Conservation (phyloP, 2,329 filamentous ascomycete species). For the Aspergillus sclerotialis region DNA sequence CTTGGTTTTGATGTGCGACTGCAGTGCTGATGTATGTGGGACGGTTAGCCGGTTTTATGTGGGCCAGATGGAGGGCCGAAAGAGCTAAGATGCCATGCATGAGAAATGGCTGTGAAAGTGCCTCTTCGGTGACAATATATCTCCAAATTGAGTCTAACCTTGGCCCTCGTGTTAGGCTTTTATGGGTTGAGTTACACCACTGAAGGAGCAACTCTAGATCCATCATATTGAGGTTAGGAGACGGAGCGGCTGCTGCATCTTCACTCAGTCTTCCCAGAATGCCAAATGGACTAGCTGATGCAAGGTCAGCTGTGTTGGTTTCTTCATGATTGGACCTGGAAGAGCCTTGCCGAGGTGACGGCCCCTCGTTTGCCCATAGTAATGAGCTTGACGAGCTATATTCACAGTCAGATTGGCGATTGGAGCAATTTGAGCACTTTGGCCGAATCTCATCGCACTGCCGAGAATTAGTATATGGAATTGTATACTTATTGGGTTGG, state of each 20-base stretch:
- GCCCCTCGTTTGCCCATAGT: slow-evolving; percentile 25
- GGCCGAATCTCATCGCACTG: slow-evolving; percentile 28
- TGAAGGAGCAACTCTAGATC: slow-evolving; percentile 39
- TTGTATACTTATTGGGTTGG: background rate
- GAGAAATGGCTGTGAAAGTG: slow-evolving; percentile 25
- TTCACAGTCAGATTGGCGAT: slow-evolving; percentile 25
- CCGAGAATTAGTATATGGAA: background rate
- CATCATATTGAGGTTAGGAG: slow-evolving; percentile 33
- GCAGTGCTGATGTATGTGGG: slow-evolving; percentile 28
- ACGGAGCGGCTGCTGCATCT: slow-evolving; percentile 5
- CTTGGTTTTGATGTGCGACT: slow-evolving; percentile 28
- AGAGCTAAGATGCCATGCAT: slow-evolving; percentile 32
- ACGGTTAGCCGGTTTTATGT: slow-evolving; percentile 16
- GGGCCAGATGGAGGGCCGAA: slow-evolving; percentile 27
- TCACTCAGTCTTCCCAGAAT: slow-evolving; percentile 16
- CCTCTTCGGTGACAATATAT: slow-evolving; percentile 24
- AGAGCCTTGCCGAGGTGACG: slow-evolving; percentile 8
- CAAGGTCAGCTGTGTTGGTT: slow-evolving; percentile 7
- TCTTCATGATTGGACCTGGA: slow-evolving; percentile 14
- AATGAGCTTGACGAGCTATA: slow-evolving; percentile 24
- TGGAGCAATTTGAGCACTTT: slow-evolving; percentile 25
- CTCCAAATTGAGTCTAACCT: slow-evolving; percentile 28
- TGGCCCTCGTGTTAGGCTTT: slow-evolving; percentile 19
- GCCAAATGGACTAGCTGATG: slow-evolving; percentile 16
- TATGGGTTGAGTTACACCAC: slow-evolving; percentile 31